Percentiles rank a stretch among this genome's conserved stretches.
Evolutionary conservation across 495 filamentous ascomycete species (phyloP).

Genomic region (Penicillium ucsense): DNA sequence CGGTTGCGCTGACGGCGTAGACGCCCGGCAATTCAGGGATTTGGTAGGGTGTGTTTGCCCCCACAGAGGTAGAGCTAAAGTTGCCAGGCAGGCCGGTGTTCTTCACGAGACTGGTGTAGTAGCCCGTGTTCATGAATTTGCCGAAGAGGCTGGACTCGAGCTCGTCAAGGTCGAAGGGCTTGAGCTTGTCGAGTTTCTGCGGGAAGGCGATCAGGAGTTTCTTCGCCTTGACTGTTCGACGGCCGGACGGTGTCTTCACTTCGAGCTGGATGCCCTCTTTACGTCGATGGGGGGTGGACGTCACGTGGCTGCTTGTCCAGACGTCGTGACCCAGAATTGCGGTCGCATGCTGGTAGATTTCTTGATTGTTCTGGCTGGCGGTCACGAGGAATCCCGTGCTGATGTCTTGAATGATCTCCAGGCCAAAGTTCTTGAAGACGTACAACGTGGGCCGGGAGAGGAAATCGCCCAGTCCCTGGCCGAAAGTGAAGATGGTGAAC

Average conservation of each 20-base stretch:
- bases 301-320: slow-evolving; percentile 21
- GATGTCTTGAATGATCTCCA: slow-evolving; percentile 10
- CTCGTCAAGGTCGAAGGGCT: slow-evolving; percentile 22
- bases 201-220: slow-evolving; percentile 40
- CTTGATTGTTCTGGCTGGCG: slow-evolving; percentile 24
- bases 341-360: slow-evolving; percentile 30
- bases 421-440: slow-evolving; percentile 18
- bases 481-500: slow-evolving; percentile 16
- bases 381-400: slow-evolving; percentile 15
- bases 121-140: slow-evolving; percentile 20
- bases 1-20: slow-evolving; percentile 10
- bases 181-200: slow-evolving; percentile 24
- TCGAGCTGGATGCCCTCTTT: slow-evolving; percentile 15
- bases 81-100: slow-evolving; percentile 29
- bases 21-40: slow-evolving; percentile 19
- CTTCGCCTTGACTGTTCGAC: slow-evolving; percentile 28
- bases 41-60: slow-evolving; percentile 13
- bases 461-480: slow-evolving; percentile 30
- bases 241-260: slow-evolving; percentile 25
- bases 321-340: slow-evolving; percentile 19
- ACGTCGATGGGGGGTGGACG: slow-evolving; percentile 15
- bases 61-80: slow-evolving; percentile 3
- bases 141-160: slow-evolving; percentile 29
- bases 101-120: slow-evolving; percentile 34
- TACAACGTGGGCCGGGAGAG: slow-evolving; percentile 20